Evolutionary conservation across 257 asterid genomes (phyloP), one percentile per base, ranked within the genome.

Genomic region (Scutellaria galericulata): DNA sequence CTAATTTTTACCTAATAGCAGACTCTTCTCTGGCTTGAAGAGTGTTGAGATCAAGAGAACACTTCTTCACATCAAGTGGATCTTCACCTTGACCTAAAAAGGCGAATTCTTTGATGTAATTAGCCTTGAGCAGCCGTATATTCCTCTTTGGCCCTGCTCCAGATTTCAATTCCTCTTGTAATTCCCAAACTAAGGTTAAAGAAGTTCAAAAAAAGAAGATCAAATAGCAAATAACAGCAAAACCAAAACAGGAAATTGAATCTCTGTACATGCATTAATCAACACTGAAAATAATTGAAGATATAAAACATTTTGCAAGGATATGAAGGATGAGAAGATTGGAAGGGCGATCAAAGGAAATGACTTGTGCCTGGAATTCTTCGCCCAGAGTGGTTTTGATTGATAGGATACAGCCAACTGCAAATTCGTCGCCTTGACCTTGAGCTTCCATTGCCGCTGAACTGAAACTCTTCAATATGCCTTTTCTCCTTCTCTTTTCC

Each of bases 311-410:
- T 60, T 52, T 24, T 9, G 46, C 9, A 85, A 95, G 98, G 99
- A 92, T 95, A 91, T 95, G 99, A 86, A 95, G 93, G 54, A 88
- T 86, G 81, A 95, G 98, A 78, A 95, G 91, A 86, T 95, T 87
- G 81, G 96, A 88, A 20, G 86, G 84, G 67, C 93, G 91, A 85
- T 95, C 98, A 67, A 79, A 95, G 72, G 96, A 81, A 71, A 95
- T 79, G 64, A 95, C 83, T 90, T 88, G 93, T 27, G 88, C 96
- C 83, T 92, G 90, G 77, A 95, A 95, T 75, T 95, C 96, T 61
- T 95, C 99, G 12, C 92, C 96, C 39, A 95, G 82, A 37, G 96
- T 86, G 15, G 99, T 92, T 65, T 87, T 86, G 83, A 95, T 85
- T 66, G 97, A 92, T 0, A 95, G 85, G 4, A 82, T 48, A 84